phyloP scores from a whole-genome alignment of 176 grass and related monocot genomes.

The Luzula sylvatica region DNA sequence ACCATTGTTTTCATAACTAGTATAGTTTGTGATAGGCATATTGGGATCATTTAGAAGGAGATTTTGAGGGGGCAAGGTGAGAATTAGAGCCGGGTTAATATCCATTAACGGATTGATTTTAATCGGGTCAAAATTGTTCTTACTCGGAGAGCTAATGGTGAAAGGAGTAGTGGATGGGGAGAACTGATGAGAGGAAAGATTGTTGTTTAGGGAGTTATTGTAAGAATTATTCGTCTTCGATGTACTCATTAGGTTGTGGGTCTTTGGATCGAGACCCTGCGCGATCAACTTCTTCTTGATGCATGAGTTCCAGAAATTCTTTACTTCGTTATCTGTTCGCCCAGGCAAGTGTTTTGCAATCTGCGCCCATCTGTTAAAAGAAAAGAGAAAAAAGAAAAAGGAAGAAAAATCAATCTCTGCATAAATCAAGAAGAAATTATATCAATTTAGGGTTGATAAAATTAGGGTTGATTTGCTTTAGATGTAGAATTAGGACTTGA shows the following conservation, averaged over 20 bases:
- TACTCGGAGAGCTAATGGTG: conserved; percentile 80
- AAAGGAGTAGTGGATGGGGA: conserved; percentile 39
- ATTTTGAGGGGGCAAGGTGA: conserved; percentile 28
- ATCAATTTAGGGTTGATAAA: not conserved
- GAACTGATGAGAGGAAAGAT: conserved; percentile 34
- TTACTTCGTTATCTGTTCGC: conserved; percentile 99
- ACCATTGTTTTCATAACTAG: conserved; percentile 29
- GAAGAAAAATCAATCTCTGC: not conserved
- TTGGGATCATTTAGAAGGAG: not conserved
- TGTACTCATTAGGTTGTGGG: conserved; percentile 83
- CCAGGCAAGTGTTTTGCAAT: conserved; percentile 95
- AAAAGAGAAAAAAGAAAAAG: conserved; percentile 9
- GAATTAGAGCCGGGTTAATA: conserved; percentile 18
- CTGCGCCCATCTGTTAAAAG: conserved; percentile 63
- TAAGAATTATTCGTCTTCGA: conserved; percentile 36
- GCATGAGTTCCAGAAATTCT: conserved; percentile 99
- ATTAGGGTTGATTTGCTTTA: not conserved
- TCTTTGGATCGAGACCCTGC: conserved; percentile 91
- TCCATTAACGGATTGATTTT: conserved; percentile 20
- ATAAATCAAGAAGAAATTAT: not conserved
- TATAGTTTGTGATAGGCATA: conserved; percentile 31
- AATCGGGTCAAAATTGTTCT: conserved; percentile 30
- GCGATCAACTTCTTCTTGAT: conserved; percentile 99
- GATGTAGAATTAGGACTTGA: not conserved
- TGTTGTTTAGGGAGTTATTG: conserved; percentile 25